A percentile compares a stretch with the other conserved stretches of the same genome.
These are phyloP conservation scores for Imleria badia DNA, from an alignment of 768 basidiomycete genomes.

Conservation along the genomic window DNA sequence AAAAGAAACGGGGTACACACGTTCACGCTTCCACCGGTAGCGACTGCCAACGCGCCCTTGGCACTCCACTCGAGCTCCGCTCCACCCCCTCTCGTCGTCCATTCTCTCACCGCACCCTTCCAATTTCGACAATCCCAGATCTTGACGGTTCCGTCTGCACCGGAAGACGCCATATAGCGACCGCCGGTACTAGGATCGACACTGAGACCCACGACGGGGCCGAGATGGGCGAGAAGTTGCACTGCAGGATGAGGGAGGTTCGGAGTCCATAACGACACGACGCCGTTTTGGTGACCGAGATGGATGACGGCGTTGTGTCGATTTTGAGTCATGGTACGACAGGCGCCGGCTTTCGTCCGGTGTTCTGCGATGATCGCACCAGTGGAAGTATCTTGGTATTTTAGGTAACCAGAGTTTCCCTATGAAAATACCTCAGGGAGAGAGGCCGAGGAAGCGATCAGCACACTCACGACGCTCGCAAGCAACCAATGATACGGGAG, in stretches of 20 bases:
- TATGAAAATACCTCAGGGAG: constrained; percentile 20
- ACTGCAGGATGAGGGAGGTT: constrained; percentile 91
- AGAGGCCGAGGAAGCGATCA: neutral
- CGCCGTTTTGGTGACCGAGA: constrained; percentile 93
- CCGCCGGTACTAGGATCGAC: constrained; percentile 87
- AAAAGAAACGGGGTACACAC: constrained; percentile 40
- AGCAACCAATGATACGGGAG: constrained; percentile 96
- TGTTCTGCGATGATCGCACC: constrained; percentile 85
- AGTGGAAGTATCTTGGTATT: constrained; percentile 97
- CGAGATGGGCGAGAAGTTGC: constrained; percentile 86
- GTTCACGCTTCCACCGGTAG: constrained; percentile 81
- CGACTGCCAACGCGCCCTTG: constrained; percentile 78
- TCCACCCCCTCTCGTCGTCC: constrained; percentile 67
- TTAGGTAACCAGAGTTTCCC: constrained; percentile 89
- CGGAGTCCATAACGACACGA: constrained; percentile 96
- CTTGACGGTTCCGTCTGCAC: constrained; percentile 86
- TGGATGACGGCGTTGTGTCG: constrained; percentile 91
- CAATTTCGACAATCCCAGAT: constrained; percentile 98
- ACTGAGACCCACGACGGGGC: constrained; percentile 77
- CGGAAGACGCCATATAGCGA: constrained; percentile 87
- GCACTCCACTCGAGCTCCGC: constrained; percentile 84
- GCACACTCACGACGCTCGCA: constrained; percentile 66
- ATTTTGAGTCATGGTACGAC: constrained; percentile 86
- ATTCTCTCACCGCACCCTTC: constrained; percentile 82
- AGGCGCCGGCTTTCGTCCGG: constrained; percentile 86